These are phyloP conservation scores for Stephania cephalantha DNA, from an alignment of 164 flowering plant genomes.

Conservation along the genomic window DNA sequence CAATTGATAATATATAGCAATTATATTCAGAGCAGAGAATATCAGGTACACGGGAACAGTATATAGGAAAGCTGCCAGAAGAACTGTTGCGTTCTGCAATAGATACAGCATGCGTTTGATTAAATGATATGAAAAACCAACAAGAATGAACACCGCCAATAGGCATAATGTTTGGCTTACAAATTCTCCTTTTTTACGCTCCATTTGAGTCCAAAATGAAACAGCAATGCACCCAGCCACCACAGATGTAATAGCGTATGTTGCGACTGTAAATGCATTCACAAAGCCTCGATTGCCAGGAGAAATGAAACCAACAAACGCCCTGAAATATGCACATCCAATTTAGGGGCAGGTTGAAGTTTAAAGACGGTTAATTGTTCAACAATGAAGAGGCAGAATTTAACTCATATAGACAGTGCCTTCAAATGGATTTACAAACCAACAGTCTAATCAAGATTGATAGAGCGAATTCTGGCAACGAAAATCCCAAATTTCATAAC, in stretches of 20 bases:
- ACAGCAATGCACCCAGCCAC: slow-evolving; percentile 66
- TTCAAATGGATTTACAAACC: neutral
- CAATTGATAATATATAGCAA: slow-evolving; percentile 49
- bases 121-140: neutral
- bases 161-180: neutral
- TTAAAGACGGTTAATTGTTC: neutral
- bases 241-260: slow-evolving; percentile 54
- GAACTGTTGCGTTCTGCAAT: slow-evolving; percentile 51
- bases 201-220: slow-evolving; percentile 49
- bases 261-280: slow-evolving; percentile 38
- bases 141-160: neutral
- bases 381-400: neutral
- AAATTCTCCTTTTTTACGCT: slow-evolving; percentile 54
- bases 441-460: neutral
- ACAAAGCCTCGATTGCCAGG: slow-evolving; percentile 66
- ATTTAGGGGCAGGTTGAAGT: neutral
- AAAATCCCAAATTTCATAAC: neutral
- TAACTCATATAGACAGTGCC: neutral
- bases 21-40: slow-evolving; percentile 41
- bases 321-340: slow-evolving; percentile 29
- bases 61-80: slow-evolving; percentile 52
- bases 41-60: slow-evolving; percentile 47
- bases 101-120: slow-evolving; percentile 6
- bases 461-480: neutral
- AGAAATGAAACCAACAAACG: slow-evolving; percentile 47